Base-by-base conservation (phyloP, 768 basidiomycete genomes). In the Tricholoma flavovirens region DNA sequence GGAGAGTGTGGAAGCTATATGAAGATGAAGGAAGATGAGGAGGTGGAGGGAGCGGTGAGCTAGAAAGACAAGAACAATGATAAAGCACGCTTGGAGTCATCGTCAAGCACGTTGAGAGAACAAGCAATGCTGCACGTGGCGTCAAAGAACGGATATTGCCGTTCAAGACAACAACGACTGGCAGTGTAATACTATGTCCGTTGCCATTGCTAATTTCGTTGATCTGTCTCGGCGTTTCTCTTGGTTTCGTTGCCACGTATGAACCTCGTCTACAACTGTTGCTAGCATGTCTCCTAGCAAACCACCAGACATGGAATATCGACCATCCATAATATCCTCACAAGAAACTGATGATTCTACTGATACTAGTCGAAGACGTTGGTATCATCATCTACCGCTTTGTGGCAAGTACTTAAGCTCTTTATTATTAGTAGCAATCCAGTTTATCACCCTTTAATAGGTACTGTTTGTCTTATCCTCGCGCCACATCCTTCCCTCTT, bases 1-100 rank as follows among this genome's bases (percentile, higher is more conserved):
- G 82, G 2, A 98, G 80, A 5, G 87, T 81, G 63, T 95, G 91
- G 67, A 94, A 92, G 62, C 83, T 86, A 63, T 85, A 81, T 0
- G 86, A 83, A 0, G 93, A 92, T 0, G 93, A 91, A 1, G 82
- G 74, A 0, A 90, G 77, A 63, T 84, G 86, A 0, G 89, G 90
- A 3, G 86, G 87, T 10, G 90, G 90, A 10, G 87, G 86, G 19
- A 77, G 69, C 14, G 79, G 79, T 15, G 79, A 77, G 5, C 70
- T 67, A 17, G 86, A 82, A 12, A 85, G 76, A 67, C 90, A 92
- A 36, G 88, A 80, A 62, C 90, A 92, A 64, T 91, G 87, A 67
- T 90, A 92, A 21, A 65, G 69, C 2, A 80, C 70, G 43, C 60
- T 73, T n/a, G 75, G 71, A 12, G 67, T 52, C 74, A 74, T 75